Percentiles rank a stretch among this genome's conserved stretches.
phyloP scores from a whole-genome alignment of 805 yeast genomes.

The Ogataea pilisensis region DNA sequence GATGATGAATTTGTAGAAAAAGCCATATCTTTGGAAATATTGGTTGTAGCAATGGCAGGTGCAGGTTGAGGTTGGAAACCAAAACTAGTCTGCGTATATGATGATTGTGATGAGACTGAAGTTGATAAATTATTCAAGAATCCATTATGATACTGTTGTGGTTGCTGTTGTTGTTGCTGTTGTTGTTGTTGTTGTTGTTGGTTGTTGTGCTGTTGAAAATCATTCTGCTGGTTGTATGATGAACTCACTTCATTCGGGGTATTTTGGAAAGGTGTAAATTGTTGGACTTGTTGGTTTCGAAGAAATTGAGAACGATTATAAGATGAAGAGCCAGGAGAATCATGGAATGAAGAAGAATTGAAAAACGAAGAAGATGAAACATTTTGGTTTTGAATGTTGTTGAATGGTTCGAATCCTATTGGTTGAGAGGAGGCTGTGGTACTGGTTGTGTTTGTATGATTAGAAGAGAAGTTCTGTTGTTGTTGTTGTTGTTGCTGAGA shows the following conservation, averaged over 20 bases:
- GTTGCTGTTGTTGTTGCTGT: conserved; percentile 5
- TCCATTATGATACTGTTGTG: conserved; percentile 11
- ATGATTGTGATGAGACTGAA: conserved; percentile 8
- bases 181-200: conserved; percentile 6
- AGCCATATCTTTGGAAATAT: conserved; percentile 46
- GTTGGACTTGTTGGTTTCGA: conserved; percentile 16
- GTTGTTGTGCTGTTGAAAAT: conserved; percentile 4
- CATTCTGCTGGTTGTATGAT: conserved; percentile 22
- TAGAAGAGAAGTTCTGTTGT: conserved; percentile 5
- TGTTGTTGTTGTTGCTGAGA: conserved; percentile 13
- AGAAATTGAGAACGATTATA: conserved; percentile 10
- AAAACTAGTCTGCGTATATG: conserved; percentile 10
- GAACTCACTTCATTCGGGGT: conserved; percentile 47
- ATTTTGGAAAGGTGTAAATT: conserved; percentile 38
- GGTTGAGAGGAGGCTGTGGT: conserved; percentile 5
- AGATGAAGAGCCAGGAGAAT: conserved; percentile 5
- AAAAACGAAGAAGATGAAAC: conserved; percentile 3
- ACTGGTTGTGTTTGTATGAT: too few species aligned
- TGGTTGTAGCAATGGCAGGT: conserved; percentile 52
- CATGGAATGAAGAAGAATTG: conserved; percentile 9
- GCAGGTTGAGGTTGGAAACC: conserved; percentile 35
- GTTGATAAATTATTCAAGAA: conserved; percentile 10
- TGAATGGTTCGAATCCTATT: conserved; percentile 4
- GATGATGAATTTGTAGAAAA: conserved; percentile 34
- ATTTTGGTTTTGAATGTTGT: conserved; percentile 1